Evolutionary conservation across 1,139 yeast genomes (phyloP), one percentile per base, ranked within the genome.

Genomic region (Lizanozyma gosingica): DNA sequence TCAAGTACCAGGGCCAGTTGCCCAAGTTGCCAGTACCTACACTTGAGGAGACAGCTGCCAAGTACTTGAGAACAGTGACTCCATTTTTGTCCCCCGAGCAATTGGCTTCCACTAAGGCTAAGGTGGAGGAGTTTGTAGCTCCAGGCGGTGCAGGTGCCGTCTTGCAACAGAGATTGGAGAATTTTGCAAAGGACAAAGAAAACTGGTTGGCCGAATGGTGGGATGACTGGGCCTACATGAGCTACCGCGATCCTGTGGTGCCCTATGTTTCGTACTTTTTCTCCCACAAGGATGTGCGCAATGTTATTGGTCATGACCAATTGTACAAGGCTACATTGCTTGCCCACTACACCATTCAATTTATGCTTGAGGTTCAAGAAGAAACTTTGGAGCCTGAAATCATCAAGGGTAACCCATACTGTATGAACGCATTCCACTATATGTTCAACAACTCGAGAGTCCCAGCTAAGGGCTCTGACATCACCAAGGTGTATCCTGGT

Each of bases 161-260:
- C 34, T 73, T 92, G 47, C 97, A 92, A 58, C 50, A 66, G 42
- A 75, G 92, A 49, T 72, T 92, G 42, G 66, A 73, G 22, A 77
- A 78, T 51, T 81, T 94, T 35, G 54, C 63, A 35, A 74, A 64
- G 44, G 75, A 79, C 49, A 63, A 57, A 42, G 81, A 86, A 57
- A 92, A 92, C 62, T 92, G 98, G 98, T 74, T 92, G 55, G 78
- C 86, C 41, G 83, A 78, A 46, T 87, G 83, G 73, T 92, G 98
- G 98, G 95, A 90, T 60, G 85, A 85, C 54, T 87, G 83, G 52
- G 95, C 97, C 29, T 92, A 92, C 63, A 69, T 92, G 70, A 80
- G 85, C 35, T 88, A 87, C 65, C 77, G 94, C 51, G 97, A 87
- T 60, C 95, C 97, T 0, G 86, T 92, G 17, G 87, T 86, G 29